Conservation (phyloP, 352 stramenopile species). For the Globisporangium mamillatum region DNA sequence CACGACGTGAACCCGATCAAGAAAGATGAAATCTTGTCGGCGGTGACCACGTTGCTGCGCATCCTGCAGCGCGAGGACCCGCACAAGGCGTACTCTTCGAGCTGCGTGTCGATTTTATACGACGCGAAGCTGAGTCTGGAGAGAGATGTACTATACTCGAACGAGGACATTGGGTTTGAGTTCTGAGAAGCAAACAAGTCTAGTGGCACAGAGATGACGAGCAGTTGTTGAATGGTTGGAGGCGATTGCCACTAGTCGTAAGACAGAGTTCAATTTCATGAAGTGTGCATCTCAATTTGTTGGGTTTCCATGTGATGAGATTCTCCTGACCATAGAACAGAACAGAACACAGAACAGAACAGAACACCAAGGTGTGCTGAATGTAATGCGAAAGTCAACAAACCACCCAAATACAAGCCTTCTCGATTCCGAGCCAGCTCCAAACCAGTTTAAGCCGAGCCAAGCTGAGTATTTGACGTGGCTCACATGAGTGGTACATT, state of each 20-base stretch:
- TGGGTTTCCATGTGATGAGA: too few species aligned
- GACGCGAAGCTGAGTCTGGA: constrained; percentile 83
- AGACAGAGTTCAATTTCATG: too few species aligned
- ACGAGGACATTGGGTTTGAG: constrained; percentile 80
- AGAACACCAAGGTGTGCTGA: not conserved
- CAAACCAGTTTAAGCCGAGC: not conserved
- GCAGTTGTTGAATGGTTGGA: not conserved
- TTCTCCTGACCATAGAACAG: too few species aligned
- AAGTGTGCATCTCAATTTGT: too few species aligned
- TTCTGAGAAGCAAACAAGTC: constrained; percentile 4
- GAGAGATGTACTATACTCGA: constrained; percentile 76
- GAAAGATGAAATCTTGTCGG: constrained; percentile 77
- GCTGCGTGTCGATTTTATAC: constrained; percentile 74
- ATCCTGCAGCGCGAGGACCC: constrained; percentile 66
- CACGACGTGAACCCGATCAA: constrained; percentile 83
- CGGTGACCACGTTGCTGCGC: constrained; percentile 67
- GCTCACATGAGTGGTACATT: constrained; percentile 6
- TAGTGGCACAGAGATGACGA: not conserved
- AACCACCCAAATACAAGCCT: not conserved
- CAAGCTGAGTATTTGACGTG: not conserved
- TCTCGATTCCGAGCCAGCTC: not conserved
- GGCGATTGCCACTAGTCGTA: too few species aligned
- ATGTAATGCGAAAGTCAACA: not conserved
- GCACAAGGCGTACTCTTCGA: constrained; percentile 58
- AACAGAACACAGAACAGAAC: too few species aligned